Conservation (phyloP, 2,329 filamentous ascomycete genomes). For the Esteya vermicola region DNA sequence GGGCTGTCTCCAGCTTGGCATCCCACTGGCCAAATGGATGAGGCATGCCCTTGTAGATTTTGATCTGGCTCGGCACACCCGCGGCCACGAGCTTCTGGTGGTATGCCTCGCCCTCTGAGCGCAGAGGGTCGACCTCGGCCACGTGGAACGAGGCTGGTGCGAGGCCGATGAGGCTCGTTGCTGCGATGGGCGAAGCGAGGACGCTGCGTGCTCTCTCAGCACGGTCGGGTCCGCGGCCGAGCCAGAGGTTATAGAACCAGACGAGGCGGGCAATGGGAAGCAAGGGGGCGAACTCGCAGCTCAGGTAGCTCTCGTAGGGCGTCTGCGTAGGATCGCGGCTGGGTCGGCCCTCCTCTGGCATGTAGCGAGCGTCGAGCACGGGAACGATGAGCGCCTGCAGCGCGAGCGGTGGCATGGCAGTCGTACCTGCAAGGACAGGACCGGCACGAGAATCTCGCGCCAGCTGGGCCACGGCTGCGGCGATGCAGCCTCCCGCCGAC, state of each 20-base stretch:
- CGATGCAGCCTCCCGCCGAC: slow-evolving; percentile 16
- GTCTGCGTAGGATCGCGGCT: not conserved
- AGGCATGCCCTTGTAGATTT: slow-evolving; percentile 4
- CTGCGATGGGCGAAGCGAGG: slow-evolving; percentile 5
- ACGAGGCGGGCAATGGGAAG: slow-evolving; percentile 6
- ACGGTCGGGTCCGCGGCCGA: slow-evolving; percentile 2
- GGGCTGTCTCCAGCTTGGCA: slow-evolving; percentile 2
- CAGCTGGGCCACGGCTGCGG: slow-evolving; percentile 23
- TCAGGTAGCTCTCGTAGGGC: slow-evolving; percentile 6
- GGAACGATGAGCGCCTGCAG: slow-evolving; percentile 21
- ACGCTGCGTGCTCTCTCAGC: not conserved
- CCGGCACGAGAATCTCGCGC: too few species aligned
- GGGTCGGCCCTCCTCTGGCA: not conserved
- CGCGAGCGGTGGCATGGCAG: slow-evolving; percentile 14
- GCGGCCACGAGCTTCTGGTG: not conserved
- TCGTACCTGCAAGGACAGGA: too few species aligned
- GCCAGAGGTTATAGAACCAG: slow-evolving; percentile 9
- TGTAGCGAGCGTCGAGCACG: slow-evolving; percentile 20
- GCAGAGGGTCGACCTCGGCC: slow-evolving; percentile 6
- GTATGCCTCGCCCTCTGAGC: slow-evolving; percentile 4
- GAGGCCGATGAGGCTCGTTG: not conserved
- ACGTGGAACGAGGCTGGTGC: slow-evolving; percentile 4
- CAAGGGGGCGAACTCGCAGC: slow-evolving; percentile 5
- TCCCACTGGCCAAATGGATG: slow-evolving; percentile 9
- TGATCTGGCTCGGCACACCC: not conserved